Evolutionary conservation across 768 basidiomycete species (phyloP).

Genomic region (Lanmaoa rubissima): DNA sequence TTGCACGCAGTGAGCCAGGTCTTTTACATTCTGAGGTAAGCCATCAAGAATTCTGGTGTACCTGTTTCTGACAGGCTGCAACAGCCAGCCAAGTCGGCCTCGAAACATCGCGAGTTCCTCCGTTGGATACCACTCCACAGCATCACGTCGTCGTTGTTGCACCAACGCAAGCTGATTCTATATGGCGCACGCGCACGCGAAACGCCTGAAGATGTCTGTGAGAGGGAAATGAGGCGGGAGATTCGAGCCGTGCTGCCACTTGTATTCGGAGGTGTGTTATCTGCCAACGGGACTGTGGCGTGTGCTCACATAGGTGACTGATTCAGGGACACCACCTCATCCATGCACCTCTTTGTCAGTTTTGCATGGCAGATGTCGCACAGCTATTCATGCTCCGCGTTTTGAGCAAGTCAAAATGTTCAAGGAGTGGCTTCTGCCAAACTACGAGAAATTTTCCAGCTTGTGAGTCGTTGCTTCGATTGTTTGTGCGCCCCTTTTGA

Average conservation of each 20-base stretch:
- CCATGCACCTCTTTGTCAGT: constrained; percentile 36
- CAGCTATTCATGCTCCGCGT: constrained; percentile 54
- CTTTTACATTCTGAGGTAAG: constrained; percentile 54
- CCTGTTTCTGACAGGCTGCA: neutral
- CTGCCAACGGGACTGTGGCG: neutral
- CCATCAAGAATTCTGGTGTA: neutral
- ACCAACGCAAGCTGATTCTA: constrained; percentile 67
- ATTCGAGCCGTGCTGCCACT: constrained; percentile 62
- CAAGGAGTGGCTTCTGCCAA: constrained; percentile 72
- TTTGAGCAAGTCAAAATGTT: constrained; percentile 75
- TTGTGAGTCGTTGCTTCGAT: constrained; percentile 37
- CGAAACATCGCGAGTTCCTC: constrained; percentile 69
- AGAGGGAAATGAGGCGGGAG: constrained; percentile 70
- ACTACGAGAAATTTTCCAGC: constrained; percentile 52
- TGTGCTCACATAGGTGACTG: constrained; percentile 7
- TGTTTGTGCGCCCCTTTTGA: neutral
- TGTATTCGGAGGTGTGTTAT: constrained; percentile 59
- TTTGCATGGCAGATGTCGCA: constrained; percentile 44
- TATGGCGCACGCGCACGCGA: constrained; percentile 68
- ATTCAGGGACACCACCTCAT: constrained; percentile 33
- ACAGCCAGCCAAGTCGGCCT: constrained; percentile 28
- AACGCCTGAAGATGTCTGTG: constrained; percentile 67
- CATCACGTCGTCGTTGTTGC: constrained; percentile 54
- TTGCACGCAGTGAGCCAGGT: constrained; percentile 72
- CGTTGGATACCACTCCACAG: constrained; percentile 70